These are phyloP conservation scores for Fonsecaea erecta DNA, from an alignment of 2,329 filamentous ascomycete species.

Conservation along the genomic window DNA sequence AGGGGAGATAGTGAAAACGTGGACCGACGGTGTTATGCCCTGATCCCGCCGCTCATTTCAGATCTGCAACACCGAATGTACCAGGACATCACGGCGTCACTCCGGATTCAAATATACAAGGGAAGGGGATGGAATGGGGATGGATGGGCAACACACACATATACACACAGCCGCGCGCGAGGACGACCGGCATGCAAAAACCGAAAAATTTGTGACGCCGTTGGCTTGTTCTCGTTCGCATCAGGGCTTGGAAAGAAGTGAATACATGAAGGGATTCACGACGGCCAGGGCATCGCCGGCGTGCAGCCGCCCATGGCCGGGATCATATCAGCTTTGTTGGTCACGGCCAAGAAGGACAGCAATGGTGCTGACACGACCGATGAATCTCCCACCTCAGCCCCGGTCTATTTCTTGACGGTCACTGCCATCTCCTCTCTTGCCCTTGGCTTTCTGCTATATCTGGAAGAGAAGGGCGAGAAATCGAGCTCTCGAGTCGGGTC, in stretches of 20 bases:
- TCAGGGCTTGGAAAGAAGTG: conserved; percentile 79
- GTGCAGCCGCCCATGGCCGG: conserved; percentile 87
- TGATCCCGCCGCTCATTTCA: conserved; percentile 32
- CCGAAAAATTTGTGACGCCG: no score
- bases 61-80: background rate
- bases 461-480: conserved; percentile 56
- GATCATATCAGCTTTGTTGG: conserved; percentile 77
- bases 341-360: conserved; percentile 52
- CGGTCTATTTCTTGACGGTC: conserved; percentile 89
- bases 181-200: no score
- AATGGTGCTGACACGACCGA: conserved; percentile 44
- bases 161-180: no score
- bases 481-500: conserved; percentile 20
- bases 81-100: background rate
- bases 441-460: conserved; percentile 73
- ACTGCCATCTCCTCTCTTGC: conserved; percentile 73
- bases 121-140: no score
- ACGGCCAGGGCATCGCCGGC: conserved; percentile 86
- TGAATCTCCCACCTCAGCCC: conserved; percentile 71
- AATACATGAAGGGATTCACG: conserved; percentile 97
- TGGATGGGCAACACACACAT: no score
- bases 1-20: no score
- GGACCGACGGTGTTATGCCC: conserved; percentile 30
- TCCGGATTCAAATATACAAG: conserved; percentile 3
- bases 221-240: conserved; percentile 88